phyloP scores from a whole-genome alignment of 768 basidiomycete genomes.

The Hydnum rufescens region DNA sequence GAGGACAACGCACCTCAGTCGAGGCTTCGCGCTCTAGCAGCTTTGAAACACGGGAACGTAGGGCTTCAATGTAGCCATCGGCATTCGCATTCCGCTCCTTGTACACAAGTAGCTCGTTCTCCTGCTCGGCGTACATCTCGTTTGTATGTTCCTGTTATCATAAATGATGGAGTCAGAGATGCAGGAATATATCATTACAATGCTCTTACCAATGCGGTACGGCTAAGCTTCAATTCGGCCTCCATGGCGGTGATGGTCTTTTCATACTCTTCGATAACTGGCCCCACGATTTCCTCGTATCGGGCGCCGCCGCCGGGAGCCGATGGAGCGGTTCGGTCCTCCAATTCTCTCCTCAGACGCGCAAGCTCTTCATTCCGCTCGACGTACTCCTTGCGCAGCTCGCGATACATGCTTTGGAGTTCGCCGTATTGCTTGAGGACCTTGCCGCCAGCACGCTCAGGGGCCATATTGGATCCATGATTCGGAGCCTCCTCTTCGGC shows the following conservation, averaged over 20 bases:
- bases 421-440: constrained; percentile 65
- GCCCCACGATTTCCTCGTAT: constrained; percentile 87
- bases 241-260: constrained; percentile 92
- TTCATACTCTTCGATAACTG: constrained; percentile 97
- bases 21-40: constrained; percentile 74
- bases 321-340: constrained; percentile 40
- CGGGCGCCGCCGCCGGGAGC: constrained; percentile 45
- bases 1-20: constrained; percentile 50
- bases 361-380: constrained; percentile 80
- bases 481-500: constrained; percentile 15
- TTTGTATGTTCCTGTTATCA: constrained; percentile 48
- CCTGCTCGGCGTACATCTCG: constrained; percentile 82
- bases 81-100: constrained; percentile 54
- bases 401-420: constrained; percentile 70
- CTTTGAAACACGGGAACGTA: constrained; percentile 60
- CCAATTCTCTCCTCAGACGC: constrained; percentile 55
- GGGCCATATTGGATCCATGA: background rate
- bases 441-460: constrained; percentile 50
- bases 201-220: constrained; percentile 41
- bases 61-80: constrained; percentile 73
- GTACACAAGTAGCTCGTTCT: constrained; percentile 49
- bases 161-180: background rate
- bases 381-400: constrained; percentile 63
- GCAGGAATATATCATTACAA: background rate
- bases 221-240: constrained; percentile 70